A percentile compares a stretch with the other conserved stretches of the same genome.
These are phyloP conservation scores for Eutrema japonicum DNA, from an alignment of 345 rosid genomes.

Conservation along the genomic window DNA sequence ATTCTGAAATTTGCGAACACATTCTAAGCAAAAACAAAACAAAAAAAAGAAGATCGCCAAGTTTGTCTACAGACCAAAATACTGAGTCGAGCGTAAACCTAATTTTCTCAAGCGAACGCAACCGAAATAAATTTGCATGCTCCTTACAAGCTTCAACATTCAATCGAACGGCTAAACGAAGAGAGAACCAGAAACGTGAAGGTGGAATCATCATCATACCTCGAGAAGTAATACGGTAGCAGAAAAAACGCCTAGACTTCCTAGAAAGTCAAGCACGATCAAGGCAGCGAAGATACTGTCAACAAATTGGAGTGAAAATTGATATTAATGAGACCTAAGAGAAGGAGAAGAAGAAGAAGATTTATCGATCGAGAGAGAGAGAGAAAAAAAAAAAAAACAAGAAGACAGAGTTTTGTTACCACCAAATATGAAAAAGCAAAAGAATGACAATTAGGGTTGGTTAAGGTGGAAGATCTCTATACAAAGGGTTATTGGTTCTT, in stretches of 20 bases:
- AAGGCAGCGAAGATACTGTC: conserved; percentile 25
- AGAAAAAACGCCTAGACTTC: background rate
- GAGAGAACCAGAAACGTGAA: background rate
- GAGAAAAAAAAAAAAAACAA: no score
- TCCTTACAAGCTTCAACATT: conserved; percentile 4
- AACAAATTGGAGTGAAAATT: conserved; percentile 23
- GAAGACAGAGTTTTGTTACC: no score
- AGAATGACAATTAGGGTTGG: no score
- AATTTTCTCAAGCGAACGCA: background rate
- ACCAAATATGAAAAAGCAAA: no score
- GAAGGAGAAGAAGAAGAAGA: background rate
- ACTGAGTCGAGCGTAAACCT: background rate
- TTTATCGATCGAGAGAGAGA: background rate
- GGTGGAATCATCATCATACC: conserved; percentile 7
- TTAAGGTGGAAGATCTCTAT: no score
- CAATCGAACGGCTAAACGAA: background rate
- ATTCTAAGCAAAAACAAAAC: background rate
- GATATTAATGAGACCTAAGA: conserved; percentile 5
- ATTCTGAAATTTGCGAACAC: background rate
- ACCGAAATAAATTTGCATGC: conserved; percentile 16
- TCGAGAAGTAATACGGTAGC: background rate
- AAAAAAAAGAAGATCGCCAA: conserved; percentile 11
- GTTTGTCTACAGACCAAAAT: background rate
- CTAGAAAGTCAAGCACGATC: conserved; percentile 7
- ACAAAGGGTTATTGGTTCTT: no score